phyloP scores from a whole-genome alignment of 768 basidiomycete genomes.

The Hydnomerulius pinastri region DNA sequence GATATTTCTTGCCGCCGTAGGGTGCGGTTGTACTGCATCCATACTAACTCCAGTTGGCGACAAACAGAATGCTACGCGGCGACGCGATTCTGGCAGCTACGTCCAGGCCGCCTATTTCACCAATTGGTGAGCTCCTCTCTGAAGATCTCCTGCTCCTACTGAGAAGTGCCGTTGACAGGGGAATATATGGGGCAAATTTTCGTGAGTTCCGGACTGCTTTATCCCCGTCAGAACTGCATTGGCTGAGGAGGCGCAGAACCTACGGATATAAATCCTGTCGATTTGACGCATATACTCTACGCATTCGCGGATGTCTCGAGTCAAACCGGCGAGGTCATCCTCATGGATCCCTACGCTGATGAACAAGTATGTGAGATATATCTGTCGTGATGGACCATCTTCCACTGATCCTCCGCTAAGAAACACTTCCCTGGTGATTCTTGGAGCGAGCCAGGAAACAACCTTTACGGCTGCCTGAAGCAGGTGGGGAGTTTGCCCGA shows the following conservation, averaged over 20 bases:
- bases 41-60: constrained; percentile 2
- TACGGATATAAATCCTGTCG: constrained; percentile 55
- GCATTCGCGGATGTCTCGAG: constrained; percentile 76
- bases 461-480: constrained; percentile 81
- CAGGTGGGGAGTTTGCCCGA: constrained; percentile 46
- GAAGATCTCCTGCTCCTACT: background rate
- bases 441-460: constrained; percentile 75
- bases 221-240: background rate
- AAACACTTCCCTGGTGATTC: constrained; percentile 74
- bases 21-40: constrained; percentile 12
- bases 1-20: constrained; percentile 10
- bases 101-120: constrained; percentile 39
- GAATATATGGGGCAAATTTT: constrained; percentile 65
- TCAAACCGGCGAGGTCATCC: constrained; percentile 57
- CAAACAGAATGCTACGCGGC: constrained; percentile 7
- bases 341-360: constrained; percentile 79
- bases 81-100: constrained; percentile 21
- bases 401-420: constrained; percentile 34
- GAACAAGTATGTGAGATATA: constrained; percentile 45
- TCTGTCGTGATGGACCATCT: background rate
- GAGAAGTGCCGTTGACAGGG: constrained; percentile 33
- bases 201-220: constrained; percentile 44
- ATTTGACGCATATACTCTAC: constrained; percentile 78
- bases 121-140: constrained; percentile 29
- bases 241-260: constrained; percentile 48